Base-by-base conservation (phyloP, 768 basidiomycete genomes). In the Boletellus ananiceps region DNA sequence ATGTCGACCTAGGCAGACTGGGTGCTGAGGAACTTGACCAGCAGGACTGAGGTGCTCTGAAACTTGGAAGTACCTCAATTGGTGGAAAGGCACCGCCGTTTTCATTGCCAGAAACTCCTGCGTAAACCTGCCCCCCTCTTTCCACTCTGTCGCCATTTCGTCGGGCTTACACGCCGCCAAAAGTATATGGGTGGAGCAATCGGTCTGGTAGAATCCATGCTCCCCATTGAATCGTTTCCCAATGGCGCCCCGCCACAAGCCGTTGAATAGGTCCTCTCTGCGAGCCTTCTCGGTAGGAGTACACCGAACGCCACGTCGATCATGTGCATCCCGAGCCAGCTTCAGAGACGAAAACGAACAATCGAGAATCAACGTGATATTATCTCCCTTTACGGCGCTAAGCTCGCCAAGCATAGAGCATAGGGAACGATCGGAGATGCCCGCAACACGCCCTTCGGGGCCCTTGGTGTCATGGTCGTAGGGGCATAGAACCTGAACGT, bases 341-440 rank as follows among this genome's bases (percentile, higher is more conserved):
- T 64, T 57, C 12, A 75, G 68, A 6, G 67, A 64, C 9, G 78
- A 73, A 66, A 85, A 84, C 57, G 81, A 85, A 55, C 79, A 76
- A 63, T 86, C 84, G 19, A 86, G 69, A 47, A 86, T 73, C 49
- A 86, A 63, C 1, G 84, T 82, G 63, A 87, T 79, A 51, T 87
- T 87, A 62, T 86, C 71, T 27, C 84, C 84, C 57, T 86, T 87
- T 39, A 66, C 68, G 21, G 66, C 65, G 15, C 73, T 68, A 35
- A 87, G 74, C 45, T 83, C 80, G 45, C 59, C 56, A n/a, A 87
- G 65, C 72, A 86, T 77, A 34, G 82, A 75, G 36, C 74, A 72
- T 47, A 87, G 67, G 9, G 84, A 84, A 42, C 80, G 78, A 65
- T 85, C 84, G 39, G 82, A 82, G 51, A 87, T 82, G 21, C 84